Conservation (phyloP, 1,284 basidiomycete genomes). For the Wallemia hederae region DNA sequence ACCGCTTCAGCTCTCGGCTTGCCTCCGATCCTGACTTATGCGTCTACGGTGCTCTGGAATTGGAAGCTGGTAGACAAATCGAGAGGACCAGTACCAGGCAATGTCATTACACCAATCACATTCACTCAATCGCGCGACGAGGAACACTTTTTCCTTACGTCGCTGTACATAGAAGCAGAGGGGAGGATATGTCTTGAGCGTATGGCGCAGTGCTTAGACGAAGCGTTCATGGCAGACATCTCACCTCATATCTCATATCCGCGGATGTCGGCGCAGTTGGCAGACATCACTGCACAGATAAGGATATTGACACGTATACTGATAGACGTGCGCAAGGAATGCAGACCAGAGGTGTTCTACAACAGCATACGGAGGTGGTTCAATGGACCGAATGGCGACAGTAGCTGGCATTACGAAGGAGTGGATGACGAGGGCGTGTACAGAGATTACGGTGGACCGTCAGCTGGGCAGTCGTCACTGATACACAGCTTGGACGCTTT, state of each 20-base stretch:
- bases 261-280: constrained; percentile 44
- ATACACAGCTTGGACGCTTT: constrained; percentile 73
- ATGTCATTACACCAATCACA: constrained; percentile 31
- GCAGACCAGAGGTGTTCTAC: constrained; percentile 56
- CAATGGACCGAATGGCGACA: constrained; percentile 44
- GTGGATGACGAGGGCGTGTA: constrained; percentile 10
- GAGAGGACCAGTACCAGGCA: constrained; percentile 18
- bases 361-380: constrained; percentile 75
- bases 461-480: constrained; percentile 65
- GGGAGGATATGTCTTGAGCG: constrained; percentile 57
- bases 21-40: constrained; percentile 73
- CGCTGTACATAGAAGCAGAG: constrained; percentile 67
- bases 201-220: constrained; percentile 71
- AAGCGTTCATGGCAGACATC: constrained; percentile 55
- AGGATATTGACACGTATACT: constrained; percentile 33
- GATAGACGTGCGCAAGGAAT: constrained; percentile 34
- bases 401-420: constrained; percentile 54
- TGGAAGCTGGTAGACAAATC: constrained; percentile 24
- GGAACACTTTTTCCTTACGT: constrained; percentile 62
- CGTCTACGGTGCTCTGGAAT: constrained; percentile 80
- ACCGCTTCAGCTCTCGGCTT: constrained; percentile 46
- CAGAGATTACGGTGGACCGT: constrained; percentile 47
- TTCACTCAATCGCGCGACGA: constrained; percentile 68
- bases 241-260: constrained; percentile 27
- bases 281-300: constrained; percentile 33